A percentile compares a stretch with the other conserved stretches of the same genome.
Conservation (phyloP, 495 filamentous ascomycete species). For the Aspergillus sclerotiicarbonarius region DNA sequence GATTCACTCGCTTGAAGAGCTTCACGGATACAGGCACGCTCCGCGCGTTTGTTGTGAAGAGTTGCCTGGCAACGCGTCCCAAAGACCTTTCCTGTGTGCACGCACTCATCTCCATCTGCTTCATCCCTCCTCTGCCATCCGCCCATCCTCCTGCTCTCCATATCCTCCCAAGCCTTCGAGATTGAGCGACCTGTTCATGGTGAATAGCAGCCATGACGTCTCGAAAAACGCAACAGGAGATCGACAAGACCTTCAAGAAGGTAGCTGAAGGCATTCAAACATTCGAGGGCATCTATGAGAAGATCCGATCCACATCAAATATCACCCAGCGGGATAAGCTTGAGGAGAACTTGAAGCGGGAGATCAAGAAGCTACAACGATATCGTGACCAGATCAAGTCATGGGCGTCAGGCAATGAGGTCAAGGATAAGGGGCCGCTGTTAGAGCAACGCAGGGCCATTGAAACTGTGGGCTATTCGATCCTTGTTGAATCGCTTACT, state of each 20-base stretch:
- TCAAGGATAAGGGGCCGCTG: conserved; percentile 97
- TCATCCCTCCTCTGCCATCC: not conserved
- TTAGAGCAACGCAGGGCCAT: conserved; percentile 91
- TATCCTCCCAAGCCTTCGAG: conserved; percentile 19
- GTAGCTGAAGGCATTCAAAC: conserved; percentile 86
- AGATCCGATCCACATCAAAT: conserved; percentile 87
- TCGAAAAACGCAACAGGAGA: conserved; percentile 93
- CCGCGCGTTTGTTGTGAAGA: conserved; percentile 12
- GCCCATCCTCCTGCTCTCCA: conserved; percentile 10
- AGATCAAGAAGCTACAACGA: conserved; percentile 99
- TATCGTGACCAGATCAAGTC: conserved; percentile 98
- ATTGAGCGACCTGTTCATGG: conserved; percentile 10
- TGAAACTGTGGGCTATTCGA: conserved; percentile 68
- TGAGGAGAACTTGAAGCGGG: conserved; percentile 94
- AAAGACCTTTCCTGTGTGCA: not conserved
- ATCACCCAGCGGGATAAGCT: conserved; percentile 95
- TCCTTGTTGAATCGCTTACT: not conserved
- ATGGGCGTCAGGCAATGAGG: conserved; percentile 95
- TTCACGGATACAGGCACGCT: conserved; percentile 9
- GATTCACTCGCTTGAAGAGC: conserved; percentile 11
- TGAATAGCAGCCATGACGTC: conserved; percentile 67
- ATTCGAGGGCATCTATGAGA: conserved; percentile 93
- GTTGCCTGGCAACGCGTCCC: conserved; percentile 11
- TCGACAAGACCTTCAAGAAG: conserved; percentile 98
- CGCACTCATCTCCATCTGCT: not conserved